Conservation (phyloP, 2,329 filamentous ascomycete genomes). For the Magnaporthiopsis poae region DNA sequence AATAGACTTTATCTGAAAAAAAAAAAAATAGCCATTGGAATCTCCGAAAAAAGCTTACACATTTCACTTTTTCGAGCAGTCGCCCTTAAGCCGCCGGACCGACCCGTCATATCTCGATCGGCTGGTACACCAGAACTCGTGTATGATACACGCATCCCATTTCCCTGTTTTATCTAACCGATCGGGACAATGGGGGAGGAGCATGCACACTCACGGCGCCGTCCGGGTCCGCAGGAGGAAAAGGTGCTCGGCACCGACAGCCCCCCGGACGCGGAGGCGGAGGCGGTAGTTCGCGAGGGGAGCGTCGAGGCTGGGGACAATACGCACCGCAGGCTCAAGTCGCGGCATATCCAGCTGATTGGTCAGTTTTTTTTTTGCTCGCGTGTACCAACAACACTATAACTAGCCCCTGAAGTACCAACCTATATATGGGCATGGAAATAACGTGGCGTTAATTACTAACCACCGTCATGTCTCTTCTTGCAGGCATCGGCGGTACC, state of each 20-base stretch:
- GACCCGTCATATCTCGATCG: no score
- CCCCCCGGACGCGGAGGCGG: conserved; percentile 8
- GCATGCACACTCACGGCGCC: no score
- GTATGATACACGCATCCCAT: no score
- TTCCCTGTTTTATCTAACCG: neutral
- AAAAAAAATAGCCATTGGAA: neutral
- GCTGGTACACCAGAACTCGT: no score
- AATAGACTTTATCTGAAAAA: no score
- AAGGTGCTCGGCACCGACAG: neutral
- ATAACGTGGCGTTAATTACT: no score
- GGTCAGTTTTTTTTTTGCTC: conserved; percentile 12
- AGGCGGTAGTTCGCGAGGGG: conserved; percentile 10
- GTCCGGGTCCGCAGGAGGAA: neutral
- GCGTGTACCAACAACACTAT: neutral
- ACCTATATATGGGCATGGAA: no score
- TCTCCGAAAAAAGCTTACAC: neutral
- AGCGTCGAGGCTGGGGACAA: conserved; percentile 21
- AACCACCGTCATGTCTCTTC: neutral
- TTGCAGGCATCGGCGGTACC: conserved; percentile 44
- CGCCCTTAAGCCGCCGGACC: neutral
- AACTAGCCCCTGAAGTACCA: no score
- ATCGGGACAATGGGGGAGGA: neutral
- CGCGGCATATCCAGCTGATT: conserved; percentile 49
- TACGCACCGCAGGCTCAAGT: conserved; percentile 44
- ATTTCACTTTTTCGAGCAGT: neutral